A percentile compares a stretch with the other conserved stretches of the same genome.
phyloP scores from a whole-genome alignment of 306 rosid genomes.

The Cucurbita moschata region DNA sequence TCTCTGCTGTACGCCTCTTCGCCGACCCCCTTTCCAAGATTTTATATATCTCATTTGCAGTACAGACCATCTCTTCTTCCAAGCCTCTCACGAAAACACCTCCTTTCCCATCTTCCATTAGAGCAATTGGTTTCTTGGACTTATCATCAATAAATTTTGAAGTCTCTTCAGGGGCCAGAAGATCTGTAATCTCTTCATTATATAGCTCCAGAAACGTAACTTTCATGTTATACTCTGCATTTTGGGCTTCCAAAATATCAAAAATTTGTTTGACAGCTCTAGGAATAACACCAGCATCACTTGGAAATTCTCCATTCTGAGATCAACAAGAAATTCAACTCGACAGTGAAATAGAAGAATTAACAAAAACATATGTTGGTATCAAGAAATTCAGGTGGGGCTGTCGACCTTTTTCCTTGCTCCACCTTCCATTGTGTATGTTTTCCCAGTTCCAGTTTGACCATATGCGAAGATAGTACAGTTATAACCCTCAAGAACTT shows the following conservation, averaged over 20 bases:
- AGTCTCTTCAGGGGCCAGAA: conserved; percentile 83
- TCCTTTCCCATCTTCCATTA: conserved; percentile 98
- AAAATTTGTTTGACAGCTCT: conserved; percentile 92
- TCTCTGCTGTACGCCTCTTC: conserved; percentile 97
- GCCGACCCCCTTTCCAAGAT: conserved; percentile 97
- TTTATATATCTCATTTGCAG: conserved; percentile 95
- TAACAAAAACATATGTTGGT: neutral
- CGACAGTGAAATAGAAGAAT: neutral
- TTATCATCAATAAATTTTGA: conserved; percentile 77
- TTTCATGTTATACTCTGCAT: conserved; percentile 94
- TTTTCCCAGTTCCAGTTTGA: conserved; percentile 97
- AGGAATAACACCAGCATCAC: conserved; percentile 97
- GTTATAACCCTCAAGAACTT: conserved; percentile 98
- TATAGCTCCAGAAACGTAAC: conserved; percentile 95
- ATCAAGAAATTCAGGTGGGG: neutral
- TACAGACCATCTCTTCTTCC: conserved; percentile 99
- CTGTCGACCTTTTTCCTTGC: conserved; percentile 75
- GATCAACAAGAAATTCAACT: conserved; percentile 8
- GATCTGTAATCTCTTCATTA: conserved; percentile 92
- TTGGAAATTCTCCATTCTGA: conserved; percentile 96
- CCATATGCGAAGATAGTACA: conserved; percentile 98
- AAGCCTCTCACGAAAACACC: conserved; percentile 95
- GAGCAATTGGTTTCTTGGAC: conserved; percentile 90
- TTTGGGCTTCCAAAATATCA: conserved; percentile 90
- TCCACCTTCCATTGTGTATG: conserved; percentile 99